Percentiles rank a stretch among this genome's conserved stretches.
Conservation (phyloP, 2,329 filamentous ascomycete species). For the Canariomyces notabilis region DNA sequence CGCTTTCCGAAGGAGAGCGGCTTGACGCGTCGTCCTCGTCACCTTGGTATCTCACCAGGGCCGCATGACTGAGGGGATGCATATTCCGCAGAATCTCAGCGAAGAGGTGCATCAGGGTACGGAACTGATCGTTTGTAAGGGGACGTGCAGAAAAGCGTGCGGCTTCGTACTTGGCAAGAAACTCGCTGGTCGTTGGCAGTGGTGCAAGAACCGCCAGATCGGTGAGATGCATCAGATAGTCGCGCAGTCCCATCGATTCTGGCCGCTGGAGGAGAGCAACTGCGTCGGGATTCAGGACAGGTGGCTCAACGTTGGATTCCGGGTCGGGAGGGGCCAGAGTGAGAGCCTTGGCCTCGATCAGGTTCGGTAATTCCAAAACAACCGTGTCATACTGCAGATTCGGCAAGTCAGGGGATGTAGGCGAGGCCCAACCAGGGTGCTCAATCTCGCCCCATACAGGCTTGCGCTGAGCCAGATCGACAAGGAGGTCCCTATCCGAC, state of each 20-base stretch:
- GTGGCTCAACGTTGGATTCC: constrained; percentile 34
- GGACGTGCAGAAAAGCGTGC: constrained; percentile 74
- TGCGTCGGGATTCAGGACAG: constrained; percentile 59
- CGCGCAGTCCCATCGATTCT: constrained; percentile 66
- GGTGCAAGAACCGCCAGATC: constrained; percentile 57
- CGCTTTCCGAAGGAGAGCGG: constrained; percentile 33
- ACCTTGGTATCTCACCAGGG: constrained; percentile 38
- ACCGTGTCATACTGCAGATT: constrained; percentile 81
- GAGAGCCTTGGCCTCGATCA: constrained; percentile 91
- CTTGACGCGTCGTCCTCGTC: constrained; percentile 13
- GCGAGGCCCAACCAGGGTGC: constrained; percentile 85
- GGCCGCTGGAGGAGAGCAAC: constrained; percentile 68
- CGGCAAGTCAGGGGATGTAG: constrained; percentile 66
- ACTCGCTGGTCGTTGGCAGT: constrained; percentile 48
- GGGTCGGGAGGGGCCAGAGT: constrained; percentile 64
- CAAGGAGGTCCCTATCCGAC: constrained; percentile 28
- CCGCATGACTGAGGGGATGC: constrained; percentile 53
- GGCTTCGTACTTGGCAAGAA: constrained; percentile 73
- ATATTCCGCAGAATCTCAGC: constrained; percentile 75
- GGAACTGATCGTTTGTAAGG: constrained; percentile 66
- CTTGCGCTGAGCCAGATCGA: constrained; percentile 46
- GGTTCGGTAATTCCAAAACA: constrained; percentile 75
- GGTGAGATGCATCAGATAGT: constrained; percentile 70
- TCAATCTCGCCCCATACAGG: constrained; percentile 75
- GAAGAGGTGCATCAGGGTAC: constrained; percentile 76